Percentiles rank a stretch among this genome's conserved stretches.
These are phyloP conservation scores for Gorgonomyces haynaldii DNA, from an alignment of 192 early-diverging fungal genomes.

Conservation along the genomic window DNA sequence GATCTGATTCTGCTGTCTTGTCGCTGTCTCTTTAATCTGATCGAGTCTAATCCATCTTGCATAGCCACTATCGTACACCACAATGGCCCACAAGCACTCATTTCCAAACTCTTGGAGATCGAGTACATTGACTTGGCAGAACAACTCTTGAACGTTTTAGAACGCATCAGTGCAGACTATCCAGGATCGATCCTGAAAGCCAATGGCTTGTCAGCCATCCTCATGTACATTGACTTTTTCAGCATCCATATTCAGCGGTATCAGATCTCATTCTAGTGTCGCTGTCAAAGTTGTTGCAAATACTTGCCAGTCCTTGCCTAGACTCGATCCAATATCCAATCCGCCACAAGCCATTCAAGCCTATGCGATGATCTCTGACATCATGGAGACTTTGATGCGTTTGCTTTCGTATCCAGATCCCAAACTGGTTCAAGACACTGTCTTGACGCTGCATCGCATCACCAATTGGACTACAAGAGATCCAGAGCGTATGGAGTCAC, in stretches of 20 bases:
- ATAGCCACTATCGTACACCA: slow-evolving; percentile 51
- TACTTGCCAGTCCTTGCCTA: slow-evolving; percentile 23
- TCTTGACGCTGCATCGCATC: slow-evolving; percentile 51
- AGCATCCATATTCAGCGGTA: slow-evolving; percentile 69
- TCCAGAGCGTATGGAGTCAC: slow-evolving; percentile 39
- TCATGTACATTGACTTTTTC: slow-evolving; percentile 88
- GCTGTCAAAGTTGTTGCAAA: too few species aligned
- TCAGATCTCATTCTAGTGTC: slow-evolving; percentile 66
- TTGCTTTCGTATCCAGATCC: slow-evolving; percentile 59
- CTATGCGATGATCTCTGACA: slow-evolving; percentile 1
- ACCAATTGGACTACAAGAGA: slow-evolving; percentile 47
- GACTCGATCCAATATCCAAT: not conserved
- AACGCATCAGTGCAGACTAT: slow-evolving; percentile 64
- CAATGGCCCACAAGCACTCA: slow-evolving; percentile 57
- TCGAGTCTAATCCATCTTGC: slow-evolving; percentile 73
- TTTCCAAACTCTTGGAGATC: slow-evolving; percentile 67
- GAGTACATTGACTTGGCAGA: slow-evolving; percentile 92
- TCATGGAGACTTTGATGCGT: slow-evolving; percentile 36
- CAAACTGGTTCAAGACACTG: slow-evolving; percentile 60
- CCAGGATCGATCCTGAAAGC: slow-evolving; percentile 54
- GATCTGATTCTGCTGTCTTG: slow-evolving; percentile 82
- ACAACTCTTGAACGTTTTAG: slow-evolving; percentile 65
- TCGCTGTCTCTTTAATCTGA: slow-evolving; percentile 79
- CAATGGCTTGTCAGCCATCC: slow-evolving; percentile 60
- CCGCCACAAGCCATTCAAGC: not conserved